Base-by-base conservation (phyloP, 2,329 filamentous ascomycete species). In the Cadophora gregata region DNA sequence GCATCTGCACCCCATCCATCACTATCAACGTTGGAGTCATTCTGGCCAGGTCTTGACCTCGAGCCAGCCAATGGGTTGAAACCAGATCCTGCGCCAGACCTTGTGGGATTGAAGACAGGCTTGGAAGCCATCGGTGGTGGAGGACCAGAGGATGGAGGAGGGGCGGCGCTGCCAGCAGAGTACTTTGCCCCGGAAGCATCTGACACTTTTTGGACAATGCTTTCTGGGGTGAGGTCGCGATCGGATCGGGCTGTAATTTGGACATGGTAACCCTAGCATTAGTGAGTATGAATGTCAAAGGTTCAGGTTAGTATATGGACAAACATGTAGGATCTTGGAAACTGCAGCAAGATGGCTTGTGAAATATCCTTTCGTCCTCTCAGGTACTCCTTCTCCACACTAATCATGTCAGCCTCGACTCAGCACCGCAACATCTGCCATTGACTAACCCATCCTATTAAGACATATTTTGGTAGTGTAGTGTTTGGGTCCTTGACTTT, bases 321-420 rank as follows among this genome's bases (percentile, higher is more conserved):
- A 60, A 77, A 90, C 89, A 81, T 97, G 94, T 50, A 99, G 87
- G 73, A 97, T 85, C 81, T 97, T 97, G 69, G 93, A 90, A 45
- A 98, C 93, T 58, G 93, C 90, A 68, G 91, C 90, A 58, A 96
- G 83, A 80, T 99, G 95, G 81, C 93, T 97, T 72, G 93, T 97
- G 78, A 99, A 99, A 81, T 98, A 98, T 71, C 96, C 96, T 81
- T 98, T 99, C 69, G 95, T 98, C 75, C 95, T 86, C 81, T 99
- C 96, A n/a, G 96, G 96, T 19, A 99, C 96, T 74, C 96, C 96
- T 77, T 96, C 95, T 72, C 96, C 96, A 79, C 96, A 99, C 91
- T 85, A 70, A 51, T n/a, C 27, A 60, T 66, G 70, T 77, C 66
- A 77, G 75, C 59, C 58, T n/a, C 38, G 42, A 29, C 55, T 29